Percentiles rank a stretch among this genome's conserved stretches.
These are phyloP conservation scores for Cystobasidium ongulense DNA, from an alignment of 768 basidiomycete genomes.

Conservation along the genomic window DNA sequence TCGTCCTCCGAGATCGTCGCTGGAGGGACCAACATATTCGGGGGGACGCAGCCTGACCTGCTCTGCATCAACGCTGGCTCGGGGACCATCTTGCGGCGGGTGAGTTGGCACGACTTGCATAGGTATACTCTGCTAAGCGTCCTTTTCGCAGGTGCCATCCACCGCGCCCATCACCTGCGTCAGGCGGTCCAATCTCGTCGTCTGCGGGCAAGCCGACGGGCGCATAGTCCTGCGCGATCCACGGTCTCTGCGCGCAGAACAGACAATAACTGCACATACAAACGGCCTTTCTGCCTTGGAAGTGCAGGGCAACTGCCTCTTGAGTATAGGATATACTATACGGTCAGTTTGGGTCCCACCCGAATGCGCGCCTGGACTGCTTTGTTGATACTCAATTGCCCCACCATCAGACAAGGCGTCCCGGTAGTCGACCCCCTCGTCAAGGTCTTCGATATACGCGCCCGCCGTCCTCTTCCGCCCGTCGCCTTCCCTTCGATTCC, in stretches of 20 bases:
- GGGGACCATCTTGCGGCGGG: constrained; percentile 29
- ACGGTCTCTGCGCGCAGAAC: constrained; percentile 55
- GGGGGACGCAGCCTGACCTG: constrained; percentile 31
- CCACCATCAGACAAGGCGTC: constrained; percentile 77
- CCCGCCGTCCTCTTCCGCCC: constrained; percentile 70
- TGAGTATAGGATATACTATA: constrained; percentile 77
- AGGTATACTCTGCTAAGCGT: constrained; percentile 43
- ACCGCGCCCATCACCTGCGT: constrained; percentile 35
- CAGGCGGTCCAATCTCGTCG: constrained; percentile 32
- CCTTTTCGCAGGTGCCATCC: constrained; percentile 36
- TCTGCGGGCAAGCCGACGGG: constrained; percentile 53
- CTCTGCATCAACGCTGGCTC: constrained; percentile 31
- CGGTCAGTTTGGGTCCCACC: constrained; percentile 52
- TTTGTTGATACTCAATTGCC: no score
- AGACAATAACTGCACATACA: constrained; percentile 65
- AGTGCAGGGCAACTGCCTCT: constrained; percentile 66
- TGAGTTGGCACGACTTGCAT: background rate
- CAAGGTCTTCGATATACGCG: constrained; percentile 83
- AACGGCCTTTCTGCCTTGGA: constrained; percentile 76
- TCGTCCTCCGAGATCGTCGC: constrained; percentile 18
- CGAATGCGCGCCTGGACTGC: background rate
- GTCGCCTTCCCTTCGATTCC: constrained; percentile 80
- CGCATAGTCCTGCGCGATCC: constrained; percentile 63
- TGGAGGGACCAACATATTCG: constrained; percentile 18
- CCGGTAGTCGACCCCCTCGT: constrained; percentile 85